Conservation (phyloP, 306 rosid genomes). For the Myrica gale region DNA sequence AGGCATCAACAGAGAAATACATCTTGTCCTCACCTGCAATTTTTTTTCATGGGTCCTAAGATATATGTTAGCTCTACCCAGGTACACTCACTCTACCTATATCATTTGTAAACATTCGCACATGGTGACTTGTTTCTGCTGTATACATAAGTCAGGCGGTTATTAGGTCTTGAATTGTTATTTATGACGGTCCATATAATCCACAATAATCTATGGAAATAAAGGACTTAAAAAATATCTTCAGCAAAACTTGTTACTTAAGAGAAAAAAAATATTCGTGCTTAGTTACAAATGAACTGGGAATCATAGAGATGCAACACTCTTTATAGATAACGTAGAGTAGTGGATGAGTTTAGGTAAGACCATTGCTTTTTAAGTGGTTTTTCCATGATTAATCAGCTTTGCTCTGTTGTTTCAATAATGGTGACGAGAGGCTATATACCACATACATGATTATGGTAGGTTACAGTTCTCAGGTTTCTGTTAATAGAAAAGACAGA, state of each 20-base stretch:
- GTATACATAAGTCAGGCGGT: not conserved
- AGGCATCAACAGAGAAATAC: slow-evolving; percentile 66
- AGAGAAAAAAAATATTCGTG: not conserved
- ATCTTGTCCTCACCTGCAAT: slow-evolving; percentile 66
- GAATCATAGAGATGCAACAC: not conserved
- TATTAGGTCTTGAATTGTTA: not conserved
- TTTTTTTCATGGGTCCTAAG: slow-evolving; percentile 75
- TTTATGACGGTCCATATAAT: not conserved
- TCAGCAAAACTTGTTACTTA: not conserved
- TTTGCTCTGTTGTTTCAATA: not conserved
- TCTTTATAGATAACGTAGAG: not conserved
- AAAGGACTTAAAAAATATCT: not conserved
- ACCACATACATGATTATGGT: not conserved
- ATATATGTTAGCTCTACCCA: slow-evolving; percentile 58
- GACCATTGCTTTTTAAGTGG: not conserved
- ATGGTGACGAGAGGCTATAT: not conserved
- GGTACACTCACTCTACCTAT: slow-evolving; percentile 42
- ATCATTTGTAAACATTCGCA: not conserved
- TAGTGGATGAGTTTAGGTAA: not conserved
- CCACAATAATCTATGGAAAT: not conserved
- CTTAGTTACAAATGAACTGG: not conserved
- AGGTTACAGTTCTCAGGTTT: not conserved
- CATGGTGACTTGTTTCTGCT: not conserved
- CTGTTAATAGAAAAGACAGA: not conserved
- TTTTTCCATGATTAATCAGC: not conserved